Conservation (phyloP, 1,139 yeast species). For the Yamadazyma oceani region DNA sequence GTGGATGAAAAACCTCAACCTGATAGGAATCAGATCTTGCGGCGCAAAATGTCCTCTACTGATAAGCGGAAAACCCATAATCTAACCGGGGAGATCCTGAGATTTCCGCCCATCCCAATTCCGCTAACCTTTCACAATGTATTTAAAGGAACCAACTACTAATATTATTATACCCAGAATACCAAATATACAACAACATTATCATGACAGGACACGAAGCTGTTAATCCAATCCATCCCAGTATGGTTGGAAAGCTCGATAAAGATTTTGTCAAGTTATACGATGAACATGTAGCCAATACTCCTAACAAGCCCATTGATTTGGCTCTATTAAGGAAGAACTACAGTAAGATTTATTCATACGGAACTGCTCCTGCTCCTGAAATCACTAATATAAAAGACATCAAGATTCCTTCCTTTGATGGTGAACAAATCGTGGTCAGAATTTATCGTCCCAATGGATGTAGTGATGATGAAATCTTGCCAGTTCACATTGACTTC, state of each 20-base stretch:
- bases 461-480: slow-evolving; percentile 33
- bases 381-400: slow-evolving; percentile 28
- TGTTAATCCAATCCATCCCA: slow-evolving; percentile 26
- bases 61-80: too few relatives aligned
- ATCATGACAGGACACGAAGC: slow-evolving; percentile 15
- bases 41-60: too few relatives aligned
- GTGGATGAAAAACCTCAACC: too few relatives aligned
- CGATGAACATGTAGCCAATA: slow-evolving; percentile 27
- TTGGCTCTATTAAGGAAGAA: slow-evolving; percentile 26
- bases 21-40: too few relatives aligned
- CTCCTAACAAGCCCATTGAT: slow-evolving; percentile 30
- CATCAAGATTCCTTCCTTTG: slow-evolving; percentile 33
- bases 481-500: slow-evolving; percentile 46
- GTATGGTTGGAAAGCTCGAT: slow-evolving; percentile 21
- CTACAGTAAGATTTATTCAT: slow-evolving; percentile 41
- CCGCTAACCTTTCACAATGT: too few relatives aligned
- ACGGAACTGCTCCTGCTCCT: slow-evolving; percentile 36
- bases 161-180: too few relatives aligned
- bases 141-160: too few relatives aligned
- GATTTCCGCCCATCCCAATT: not conserved
- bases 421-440: slow-evolving; percentile 29
- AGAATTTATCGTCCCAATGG: slow-evolving; percentile 41
- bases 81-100: too few relatives aligned
- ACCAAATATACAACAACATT: not conserved
- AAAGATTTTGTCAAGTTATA: slow-evolving; percentile 38